Conservation (phyloP, 257 asterid genomes). For the Solanum phureja region DNA sequence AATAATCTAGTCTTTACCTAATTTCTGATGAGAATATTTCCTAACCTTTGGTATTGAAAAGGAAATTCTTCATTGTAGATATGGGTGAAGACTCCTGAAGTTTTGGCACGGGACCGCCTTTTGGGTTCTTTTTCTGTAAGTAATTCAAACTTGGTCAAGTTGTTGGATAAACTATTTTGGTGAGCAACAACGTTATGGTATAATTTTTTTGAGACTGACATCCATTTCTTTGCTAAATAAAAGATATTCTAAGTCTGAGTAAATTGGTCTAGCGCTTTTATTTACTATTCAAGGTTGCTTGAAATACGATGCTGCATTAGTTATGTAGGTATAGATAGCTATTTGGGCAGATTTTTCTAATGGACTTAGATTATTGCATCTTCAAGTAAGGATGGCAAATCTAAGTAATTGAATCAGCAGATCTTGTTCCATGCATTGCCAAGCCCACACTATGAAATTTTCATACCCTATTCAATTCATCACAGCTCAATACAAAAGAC, state of each 20-base stretch:
- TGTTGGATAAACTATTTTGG: not conserved
- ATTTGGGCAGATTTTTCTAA: not conserved
- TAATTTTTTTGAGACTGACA: not conserved
- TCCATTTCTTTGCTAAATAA: not conserved
- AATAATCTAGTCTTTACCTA: not conserved
- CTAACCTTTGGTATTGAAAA: not conserved
- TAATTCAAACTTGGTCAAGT: not conserved
- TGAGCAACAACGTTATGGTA: not conserved
- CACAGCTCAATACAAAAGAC: not conserved
- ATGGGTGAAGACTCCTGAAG: constrained; percentile 95
- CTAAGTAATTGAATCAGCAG: not conserved
- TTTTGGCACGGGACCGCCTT: constrained; percentile 88
- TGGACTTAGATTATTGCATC: not conserved
- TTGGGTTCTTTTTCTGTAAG: constrained; percentile 87
- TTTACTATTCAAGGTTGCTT: not conserved
- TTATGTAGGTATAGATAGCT: not conserved
- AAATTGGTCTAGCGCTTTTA: not conserved
- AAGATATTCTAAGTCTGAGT: not conserved
- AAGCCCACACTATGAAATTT: not conserved
- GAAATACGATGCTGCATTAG: not conserved
- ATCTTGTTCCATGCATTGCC: not conserved
- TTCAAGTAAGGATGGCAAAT: not conserved
- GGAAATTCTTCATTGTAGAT: constrained; percentile 29
- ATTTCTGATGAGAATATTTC: not conserved
- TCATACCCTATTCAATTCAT: not conserved